Evolutionary conservation across 306 rosid species (phyloP).

Genomic region (Astragalus glycyphyllos): DNA sequence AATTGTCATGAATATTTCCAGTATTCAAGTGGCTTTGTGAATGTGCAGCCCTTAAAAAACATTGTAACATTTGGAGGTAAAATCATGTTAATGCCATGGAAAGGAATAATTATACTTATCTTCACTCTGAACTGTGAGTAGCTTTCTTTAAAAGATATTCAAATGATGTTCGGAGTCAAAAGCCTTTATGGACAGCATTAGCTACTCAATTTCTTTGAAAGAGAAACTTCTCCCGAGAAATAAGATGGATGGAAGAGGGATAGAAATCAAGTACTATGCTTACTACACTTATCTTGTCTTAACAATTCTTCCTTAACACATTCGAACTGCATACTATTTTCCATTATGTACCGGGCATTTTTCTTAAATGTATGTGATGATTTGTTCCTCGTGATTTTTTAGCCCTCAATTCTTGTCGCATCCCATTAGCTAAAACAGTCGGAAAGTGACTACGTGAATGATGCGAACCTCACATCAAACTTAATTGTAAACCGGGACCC

Average conservation of each 20-base stretch:
- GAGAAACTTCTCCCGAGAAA: slow-evolving; percentile 36
- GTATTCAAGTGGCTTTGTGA: slow-evolving; percentile 10
- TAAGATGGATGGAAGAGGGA: slow-evolving; percentile 32
- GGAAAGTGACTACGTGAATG: slow-evolving; percentile 6
- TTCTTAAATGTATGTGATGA: slow-evolving; percentile 28
- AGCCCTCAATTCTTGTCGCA: slow-evolving; percentile 19
- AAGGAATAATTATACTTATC: too few species aligned
- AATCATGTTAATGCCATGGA: too few species aligned
- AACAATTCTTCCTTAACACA: slow-evolving; percentile 4
- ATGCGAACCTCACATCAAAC: too few species aligned
- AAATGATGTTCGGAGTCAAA: slow-evolving; percentile 25
- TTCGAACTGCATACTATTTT: slow-evolving; percentile 23
- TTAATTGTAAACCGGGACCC: too few species aligned
- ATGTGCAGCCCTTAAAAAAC: slow-evolving; percentile 1
- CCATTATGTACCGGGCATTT: slow-evolving; percentile 2
- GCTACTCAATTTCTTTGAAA: slow-evolving; percentile 19
- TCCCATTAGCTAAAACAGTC: slow-evolving; percentile 1
- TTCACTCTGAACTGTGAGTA: too few species aligned
- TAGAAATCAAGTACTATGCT: slow-evolving; percentile 3
- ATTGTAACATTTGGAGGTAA: too few species aligned
- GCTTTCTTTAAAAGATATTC: too few species aligned
- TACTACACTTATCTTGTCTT: slow-evolving; percentile 27
- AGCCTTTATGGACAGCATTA: slow-evolving; percentile 29
- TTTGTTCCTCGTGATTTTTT: slow-evolving; percentile 24
- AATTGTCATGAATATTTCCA: slow-evolving; percentile 25